A percentile compares a stretch with the other conserved stretches of the same genome.
These are phyloP conservation scores for Diplosphaera chodatii DNA, from an alignment of 139 green algal species.

Conservation along the genomic window DNA sequence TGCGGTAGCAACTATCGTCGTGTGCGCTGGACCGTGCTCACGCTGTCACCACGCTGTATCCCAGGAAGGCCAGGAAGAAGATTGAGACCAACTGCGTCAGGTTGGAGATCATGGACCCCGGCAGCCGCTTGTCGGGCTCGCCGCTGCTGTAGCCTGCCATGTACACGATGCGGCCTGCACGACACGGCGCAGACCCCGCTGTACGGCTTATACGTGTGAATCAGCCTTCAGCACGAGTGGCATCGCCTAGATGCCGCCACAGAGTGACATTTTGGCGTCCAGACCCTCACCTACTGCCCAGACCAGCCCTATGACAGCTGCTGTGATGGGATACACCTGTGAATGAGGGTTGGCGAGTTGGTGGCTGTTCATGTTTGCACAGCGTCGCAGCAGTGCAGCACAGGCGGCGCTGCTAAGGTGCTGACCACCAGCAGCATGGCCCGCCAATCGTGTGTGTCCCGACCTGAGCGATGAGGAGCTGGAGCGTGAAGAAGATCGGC, in stretches of 20 bases:
- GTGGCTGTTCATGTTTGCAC: too few species aligned
- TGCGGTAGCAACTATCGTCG: too few species aligned
- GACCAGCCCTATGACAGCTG: neutral
- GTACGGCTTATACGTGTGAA: neutral
- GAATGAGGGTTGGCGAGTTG: too few species aligned
- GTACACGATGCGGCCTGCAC: constrained; percentile 16
- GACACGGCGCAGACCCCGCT: too few species aligned
- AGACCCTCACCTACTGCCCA: constrained; percentile 4
- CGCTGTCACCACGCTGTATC: neutral
- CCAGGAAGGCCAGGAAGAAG: neutral
- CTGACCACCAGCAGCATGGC: too few species aligned
- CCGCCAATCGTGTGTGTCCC: neutral
- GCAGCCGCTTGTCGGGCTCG: constrained; percentile 7
- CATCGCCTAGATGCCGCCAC: too few species aligned
- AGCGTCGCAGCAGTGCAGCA: neutral
- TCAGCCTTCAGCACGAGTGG: neutral
- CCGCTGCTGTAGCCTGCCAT: constrained; percentile 11
- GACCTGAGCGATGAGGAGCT: neutral
- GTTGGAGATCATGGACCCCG: neutral
- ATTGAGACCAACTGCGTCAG: neutral
- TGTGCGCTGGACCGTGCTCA: too few species aligned
- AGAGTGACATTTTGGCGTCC: too few species aligned
- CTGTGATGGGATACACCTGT: constrained; percentile 11
- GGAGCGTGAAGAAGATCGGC: neutral
- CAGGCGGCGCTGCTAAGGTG: neutral